phyloP scores from a whole-genome alignment of 768 basidiomycete species.

The Agrocybe praecox region DNA sequence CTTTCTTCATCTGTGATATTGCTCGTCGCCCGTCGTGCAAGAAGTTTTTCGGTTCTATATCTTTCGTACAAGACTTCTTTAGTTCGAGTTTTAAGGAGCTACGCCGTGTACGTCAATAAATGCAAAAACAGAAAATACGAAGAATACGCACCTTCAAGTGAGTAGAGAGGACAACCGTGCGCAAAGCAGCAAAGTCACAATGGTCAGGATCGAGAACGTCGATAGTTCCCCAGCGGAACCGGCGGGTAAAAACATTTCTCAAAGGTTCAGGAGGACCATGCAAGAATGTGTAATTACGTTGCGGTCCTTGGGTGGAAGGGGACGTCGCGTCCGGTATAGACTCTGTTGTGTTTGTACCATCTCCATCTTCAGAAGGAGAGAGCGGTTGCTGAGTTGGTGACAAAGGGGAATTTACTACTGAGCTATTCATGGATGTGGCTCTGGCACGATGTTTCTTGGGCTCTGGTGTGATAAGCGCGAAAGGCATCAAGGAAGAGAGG shows the following conservation, averaged over 20 bases:
- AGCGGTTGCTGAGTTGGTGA: conserved; percentile 28
- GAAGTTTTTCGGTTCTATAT: conserved; percentile 88
- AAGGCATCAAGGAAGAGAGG: conserved; percentile 65
- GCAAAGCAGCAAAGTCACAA: conserved; percentile 85
- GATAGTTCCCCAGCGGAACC: conserved; percentile 87
- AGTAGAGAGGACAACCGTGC: conserved; percentile 82
- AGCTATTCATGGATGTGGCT: conserved; percentile 32
- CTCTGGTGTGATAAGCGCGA: conserved; percentile 81
- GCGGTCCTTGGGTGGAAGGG: conserved; percentile 34
- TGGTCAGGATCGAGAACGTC: conserved; percentile 86
- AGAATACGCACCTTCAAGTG: conserved; percentile 72
- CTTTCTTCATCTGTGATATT: conserved; percentile 77
- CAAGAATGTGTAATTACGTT: conserved; percentile 42
- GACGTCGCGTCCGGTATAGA: conserved; percentile 34
- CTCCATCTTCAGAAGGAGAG: conserved; percentile 45
- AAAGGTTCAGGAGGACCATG: conserved; percentile 66
- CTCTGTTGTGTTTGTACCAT: conserved; percentile 23
- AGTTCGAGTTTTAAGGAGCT: conserved; percentile 83
- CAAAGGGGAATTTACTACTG: conserved; percentile 27
- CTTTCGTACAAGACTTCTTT: conserved; percentile 92
- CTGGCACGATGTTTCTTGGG: conserved; percentile 43
- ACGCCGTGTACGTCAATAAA: background rate
- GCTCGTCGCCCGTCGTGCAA: conserved; percentile 81
- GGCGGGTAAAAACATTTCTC: conserved; percentile 74
- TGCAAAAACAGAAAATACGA: background rate